These are phyloP conservation scores for Trifolium pratense DNA, from an alignment of 306 rosid genomes.

Conservation along the genomic window DNA sequence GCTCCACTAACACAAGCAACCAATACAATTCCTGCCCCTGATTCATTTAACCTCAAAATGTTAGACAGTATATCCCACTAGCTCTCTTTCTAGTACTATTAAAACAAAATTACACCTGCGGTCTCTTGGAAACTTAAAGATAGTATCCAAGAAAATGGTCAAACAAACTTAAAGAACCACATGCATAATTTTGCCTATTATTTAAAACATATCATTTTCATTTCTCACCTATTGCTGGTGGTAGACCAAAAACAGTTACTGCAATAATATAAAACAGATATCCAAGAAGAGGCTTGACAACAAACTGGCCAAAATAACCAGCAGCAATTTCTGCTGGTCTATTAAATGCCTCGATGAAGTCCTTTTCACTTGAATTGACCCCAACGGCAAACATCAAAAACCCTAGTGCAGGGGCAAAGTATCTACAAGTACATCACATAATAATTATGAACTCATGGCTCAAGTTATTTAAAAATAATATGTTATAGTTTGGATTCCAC, in stretches of 20 bases:
- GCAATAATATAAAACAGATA: constrained; percentile 75
- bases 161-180: not conserved
- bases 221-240: constrained; percentile 80
- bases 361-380: constrained; percentile 89
- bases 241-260: constrained; percentile 68
- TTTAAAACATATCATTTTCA: constrained; percentile 45
- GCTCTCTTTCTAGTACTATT: constrained; percentile 23
- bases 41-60: constrained; percentile 44
- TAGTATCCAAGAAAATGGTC: not conserved
- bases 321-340: constrained; percentile 75
- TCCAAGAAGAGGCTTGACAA: constrained; percentile 88
- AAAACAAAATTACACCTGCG: not conserved
- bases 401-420: constrained; percentile 95
- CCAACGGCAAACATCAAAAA: constrained; percentile 98
- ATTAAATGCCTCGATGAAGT: constrained; percentile 82
- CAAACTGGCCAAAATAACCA: constrained; percentile 86
- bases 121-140: not conserved
- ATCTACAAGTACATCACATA: constrained; percentile 55
- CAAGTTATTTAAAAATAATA: not conserved
- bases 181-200: not conserved
- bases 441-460: not conserved
- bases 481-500: not conserved
- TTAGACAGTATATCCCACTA: constrained; percentile 43
- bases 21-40: constrained; percentile 93
- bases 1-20: constrained; percentile 97